phyloP scores from a whole-genome alignment of 352 stramenopile species.

The Globisporangium canariense region DNA sequence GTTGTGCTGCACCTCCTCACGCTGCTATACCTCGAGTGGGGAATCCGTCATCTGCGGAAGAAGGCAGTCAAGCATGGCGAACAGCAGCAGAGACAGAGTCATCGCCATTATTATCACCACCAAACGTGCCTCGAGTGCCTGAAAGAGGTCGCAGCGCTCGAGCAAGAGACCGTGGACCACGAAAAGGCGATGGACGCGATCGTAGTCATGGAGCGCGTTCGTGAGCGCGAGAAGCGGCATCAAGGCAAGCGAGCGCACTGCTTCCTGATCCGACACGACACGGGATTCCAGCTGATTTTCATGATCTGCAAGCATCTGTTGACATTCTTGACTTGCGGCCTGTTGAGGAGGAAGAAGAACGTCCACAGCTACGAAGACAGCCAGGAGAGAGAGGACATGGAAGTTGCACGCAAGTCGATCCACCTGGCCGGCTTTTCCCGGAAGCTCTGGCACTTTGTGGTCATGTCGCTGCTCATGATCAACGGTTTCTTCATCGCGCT shows the following conservation, averaged over 20 bases:
- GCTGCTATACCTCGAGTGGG: too few species aligned
- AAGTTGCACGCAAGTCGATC: neutral
- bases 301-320: too few species aligned
- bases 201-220: conserved; percentile 22
- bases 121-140: conserved; percentile 18
- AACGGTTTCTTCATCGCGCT: conserved; percentile 18
- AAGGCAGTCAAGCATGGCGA: too few species aligned
- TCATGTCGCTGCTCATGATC: conserved; percentile 14
- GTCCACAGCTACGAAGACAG: too few species aligned
- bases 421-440: neutral
- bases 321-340: too few species aligned
- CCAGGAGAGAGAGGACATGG: neutral
- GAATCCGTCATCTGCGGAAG: neutral
- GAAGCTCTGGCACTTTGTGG: conserved; percentile 11
- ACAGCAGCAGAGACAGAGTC: too few species aligned
- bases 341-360: too few species aligned
- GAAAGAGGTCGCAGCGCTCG: conserved; percentile 12
- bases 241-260: too few species aligned
- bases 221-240: neutral
- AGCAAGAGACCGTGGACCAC: conserved; percentile 3
- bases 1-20: conserved; percentile 27
- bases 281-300: too few species aligned
- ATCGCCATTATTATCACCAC: too few species aligned
- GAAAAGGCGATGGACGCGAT: conserved; percentile 25
- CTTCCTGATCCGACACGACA: too few species aligned